Evolutionary conservation across 768 basidiomycete genomes (phyloP), one percentile per base, ranked within the genome.

Genomic region (Russula sp.): DNA sequence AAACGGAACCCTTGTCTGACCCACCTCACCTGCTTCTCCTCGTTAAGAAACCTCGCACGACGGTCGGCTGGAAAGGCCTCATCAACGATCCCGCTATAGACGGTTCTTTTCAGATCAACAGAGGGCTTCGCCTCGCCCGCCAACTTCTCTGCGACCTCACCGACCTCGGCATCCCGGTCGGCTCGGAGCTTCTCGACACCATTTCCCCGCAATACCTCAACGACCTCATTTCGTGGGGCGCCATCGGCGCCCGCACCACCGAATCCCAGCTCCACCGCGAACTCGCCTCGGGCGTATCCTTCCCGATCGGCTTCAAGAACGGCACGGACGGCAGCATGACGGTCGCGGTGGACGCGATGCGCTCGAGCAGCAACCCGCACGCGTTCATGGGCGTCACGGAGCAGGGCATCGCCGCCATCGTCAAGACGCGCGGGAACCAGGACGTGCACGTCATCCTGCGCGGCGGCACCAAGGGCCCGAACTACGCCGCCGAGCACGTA

Each of bases 281-380:
- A 75, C 87, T 98, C 50, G 94, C 94, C 5, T 94, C 90, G 4
- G 96, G 95, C 71, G 88, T 91, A 31, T 97, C 95, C 56, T 98
- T 97, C 87, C 95, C 97, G 22, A 93, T 98, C 67, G 92, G 94
- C 9, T 99, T 99, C 86, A 99, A 99, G 77, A 99, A 99, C 73
- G 96, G 97, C 58, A 99, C 97, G 3, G 96, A 98, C 74, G 97
- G 97, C 59, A 86, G 85, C 48, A 69, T 98, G 54, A 77, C 83
- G 0, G 92, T 98, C 40, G 96, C 96, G 3, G 89, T 98, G 60
- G 97, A 99, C 74, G 97, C 96, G 16, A 98, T 98, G 95, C 84
- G 87, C 64, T 87, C 92, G 0, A 84, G 92, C 13, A 89, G 87
- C 3, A 89, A 94, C 72, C 91, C 94, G 4, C 96, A 98, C 74